Percentiles rank a stretch among this genome's conserved stretches.
phyloP scores from a whole-genome alignment of 352 stramenopile genomes.

The Hyaloperonospora arabidopsidis region DNA sequence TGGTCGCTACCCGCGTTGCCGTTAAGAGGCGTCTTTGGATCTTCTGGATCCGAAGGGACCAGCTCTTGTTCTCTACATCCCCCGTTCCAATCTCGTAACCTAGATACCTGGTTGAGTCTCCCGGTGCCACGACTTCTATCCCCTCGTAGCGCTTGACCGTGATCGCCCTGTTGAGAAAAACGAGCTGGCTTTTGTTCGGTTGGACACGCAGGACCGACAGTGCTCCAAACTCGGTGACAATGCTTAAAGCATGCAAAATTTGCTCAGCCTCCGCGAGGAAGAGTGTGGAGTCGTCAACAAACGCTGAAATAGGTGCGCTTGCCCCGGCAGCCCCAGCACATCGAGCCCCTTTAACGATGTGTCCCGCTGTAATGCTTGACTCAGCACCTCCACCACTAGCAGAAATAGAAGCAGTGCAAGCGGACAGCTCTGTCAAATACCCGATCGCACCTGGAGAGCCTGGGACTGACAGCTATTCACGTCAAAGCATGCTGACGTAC shows the following conservation, averaged over 20 bases:
- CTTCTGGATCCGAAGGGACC: too few species aligned
- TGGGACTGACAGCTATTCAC: neutral
- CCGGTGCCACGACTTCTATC: too few species aligned
- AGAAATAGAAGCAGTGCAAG: neutral
- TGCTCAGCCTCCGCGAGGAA: neutral
- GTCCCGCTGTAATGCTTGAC: neutral
- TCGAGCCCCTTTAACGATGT: neutral
- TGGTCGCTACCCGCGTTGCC: too few species aligned
- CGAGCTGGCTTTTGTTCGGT: too few species aligned
- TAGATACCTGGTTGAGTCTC: too few species aligned
- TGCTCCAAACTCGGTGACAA: too few species aligned
- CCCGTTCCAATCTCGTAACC: too few species aligned
- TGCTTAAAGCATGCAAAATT: neutral
- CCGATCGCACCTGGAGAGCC: neutral
- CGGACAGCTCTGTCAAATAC: neutral
- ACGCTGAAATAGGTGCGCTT: neutral
- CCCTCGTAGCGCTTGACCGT: too few species aligned
- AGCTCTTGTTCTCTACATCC: too few species aligned
- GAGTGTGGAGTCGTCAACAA: neutral
- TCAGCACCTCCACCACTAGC: neutral
- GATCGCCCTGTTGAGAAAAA: too few species aligned
- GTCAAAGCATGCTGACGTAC: neutral
- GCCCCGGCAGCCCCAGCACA: neutral
- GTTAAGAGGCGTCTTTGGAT: too few species aligned
- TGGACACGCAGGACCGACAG: too few species aligned